A percentile compares a stretch with the other conserved stretches of the same genome.
Evolutionary conservation across 176 grass and related monocot genomes (phyloP).

Genomic region (Oryza punctata): DNA sequence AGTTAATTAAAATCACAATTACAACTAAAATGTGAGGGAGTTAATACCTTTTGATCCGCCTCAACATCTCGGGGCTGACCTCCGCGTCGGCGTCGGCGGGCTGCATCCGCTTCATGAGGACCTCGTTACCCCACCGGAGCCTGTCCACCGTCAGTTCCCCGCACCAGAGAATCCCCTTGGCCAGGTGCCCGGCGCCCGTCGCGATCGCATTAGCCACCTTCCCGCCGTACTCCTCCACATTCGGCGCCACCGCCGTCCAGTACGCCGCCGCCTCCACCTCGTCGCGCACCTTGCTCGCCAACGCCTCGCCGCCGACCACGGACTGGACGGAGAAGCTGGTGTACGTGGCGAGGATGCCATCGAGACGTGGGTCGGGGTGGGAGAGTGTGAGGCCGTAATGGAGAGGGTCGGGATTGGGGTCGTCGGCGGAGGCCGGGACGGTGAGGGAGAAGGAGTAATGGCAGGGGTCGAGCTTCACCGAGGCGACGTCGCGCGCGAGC

Average conservation of each 20-base stretch:
- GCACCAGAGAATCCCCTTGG: constrained; percentile 78
- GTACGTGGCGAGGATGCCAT: constrained; percentile 43
- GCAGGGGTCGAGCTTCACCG: constrained; percentile 70
- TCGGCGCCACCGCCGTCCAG: constrained; percentile 82
- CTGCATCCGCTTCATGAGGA: constrained; percentile 66
- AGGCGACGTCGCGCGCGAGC: constrained; percentile 66
- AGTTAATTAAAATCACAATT: background rate
- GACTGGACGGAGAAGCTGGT: constrained; percentile 72
- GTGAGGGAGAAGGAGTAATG: constrained; percentile 84
- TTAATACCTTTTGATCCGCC: constrained; percentile 65
- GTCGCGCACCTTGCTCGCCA: constrained; percentile 43
- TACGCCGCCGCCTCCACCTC: constrained; percentile 76
- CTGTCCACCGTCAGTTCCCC: constrained; percentile 75
- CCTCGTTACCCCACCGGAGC: constrained; percentile 73
- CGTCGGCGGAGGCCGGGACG: constrained; percentile 55
- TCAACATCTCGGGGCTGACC: constrained; percentile 69
- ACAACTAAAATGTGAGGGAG: background rate
- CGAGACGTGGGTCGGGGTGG: constrained; percentile 48
- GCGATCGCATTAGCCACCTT: constrained; percentile 62
- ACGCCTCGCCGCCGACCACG: constrained; percentile 36
- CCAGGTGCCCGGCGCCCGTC: constrained; percentile 55
- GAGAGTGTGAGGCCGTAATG: constrained; percentile 79
- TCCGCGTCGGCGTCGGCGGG: constrained; percentile 47
- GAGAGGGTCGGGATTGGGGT: constrained; percentile 47
- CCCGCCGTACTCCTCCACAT: constrained; percentile 81